phyloP scores from a whole-genome alignment of 257 asterid genomes.

The Nicotiana attenuata region DNA sequence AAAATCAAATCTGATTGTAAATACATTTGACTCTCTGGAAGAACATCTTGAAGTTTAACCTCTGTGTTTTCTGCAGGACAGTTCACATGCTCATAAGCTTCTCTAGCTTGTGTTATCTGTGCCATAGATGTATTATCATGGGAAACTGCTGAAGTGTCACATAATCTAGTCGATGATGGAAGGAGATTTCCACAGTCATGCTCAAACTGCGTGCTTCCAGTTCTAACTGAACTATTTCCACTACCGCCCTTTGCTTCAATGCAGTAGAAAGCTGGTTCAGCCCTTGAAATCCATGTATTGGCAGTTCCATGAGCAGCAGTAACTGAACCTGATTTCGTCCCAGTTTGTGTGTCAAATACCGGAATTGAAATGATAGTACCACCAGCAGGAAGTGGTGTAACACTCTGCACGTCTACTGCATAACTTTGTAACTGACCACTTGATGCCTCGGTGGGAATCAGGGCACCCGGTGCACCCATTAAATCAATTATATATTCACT shows the following conservation, averaged over 20 bases:
- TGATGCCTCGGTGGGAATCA: constrained; percentile 86
- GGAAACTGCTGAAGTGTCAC: constrained; percentile 25
- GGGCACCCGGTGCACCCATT: constrained; percentile 99
- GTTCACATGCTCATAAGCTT: constrained; percentile 31
- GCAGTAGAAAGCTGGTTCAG: constrained; percentile 31
- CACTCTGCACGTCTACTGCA: constrained; percentile 50
- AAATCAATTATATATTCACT: constrained; percentile 96
- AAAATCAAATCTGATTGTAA: constrained; percentile 24
- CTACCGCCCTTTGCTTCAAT: constrained; percentile 27
- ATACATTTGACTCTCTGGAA: constrained; percentile 27
- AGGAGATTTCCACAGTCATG: constrained; percentile 31
- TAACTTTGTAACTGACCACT: constrained; percentile 49
- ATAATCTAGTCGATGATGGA: constrained; percentile 26
- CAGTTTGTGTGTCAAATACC: constrained; percentile 29
- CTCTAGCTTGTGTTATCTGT: constrained; percentile 33
- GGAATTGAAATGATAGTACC: constrained; percentile 22
- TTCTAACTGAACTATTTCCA: constrained; percentile 20
- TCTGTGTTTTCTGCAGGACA: constrained; percentile 31
- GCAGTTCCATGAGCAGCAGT: constrained; percentile 24
- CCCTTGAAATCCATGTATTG: constrained; percentile 18
- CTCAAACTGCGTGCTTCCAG: constrained; percentile 31
- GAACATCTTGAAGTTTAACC: constrained; percentile 27
- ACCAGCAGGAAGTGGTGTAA: constrained; percentile 27
- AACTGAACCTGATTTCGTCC: constrained; percentile 25
- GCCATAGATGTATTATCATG: constrained; percentile 26